These are phyloP conservation scores for Fistulinella cinereoalba DNA, from an alignment of 1,284 basidiomycete species.

Conservation along the genomic window DNA sequence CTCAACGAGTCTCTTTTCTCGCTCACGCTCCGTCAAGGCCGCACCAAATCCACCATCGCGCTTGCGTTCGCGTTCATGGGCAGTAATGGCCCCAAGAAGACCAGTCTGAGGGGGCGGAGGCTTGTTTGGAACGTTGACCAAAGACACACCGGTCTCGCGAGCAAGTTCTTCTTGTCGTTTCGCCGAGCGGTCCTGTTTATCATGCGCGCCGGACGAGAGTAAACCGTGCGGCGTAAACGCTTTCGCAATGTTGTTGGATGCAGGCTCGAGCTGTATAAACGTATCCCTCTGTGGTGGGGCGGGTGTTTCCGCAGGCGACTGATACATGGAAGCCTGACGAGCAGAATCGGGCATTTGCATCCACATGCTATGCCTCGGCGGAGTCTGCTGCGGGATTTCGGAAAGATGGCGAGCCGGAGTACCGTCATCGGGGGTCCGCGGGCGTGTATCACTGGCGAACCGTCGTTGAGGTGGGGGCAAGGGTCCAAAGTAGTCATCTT, in stretches of 20 bases:
- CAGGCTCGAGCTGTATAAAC: conserved; percentile 80
- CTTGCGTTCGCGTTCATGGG: conserved; percentile 91
- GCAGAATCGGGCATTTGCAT: conserved; percentile 80
- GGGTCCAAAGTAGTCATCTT: conserved; percentile 22
- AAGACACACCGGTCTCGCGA: conserved; percentile 81
- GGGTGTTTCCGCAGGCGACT: conserved; percentile 33
- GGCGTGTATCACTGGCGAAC: conserved; percentile 45
- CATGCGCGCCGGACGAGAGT: conserved; percentile 91
- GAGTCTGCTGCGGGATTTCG: conserved; percentile 45
- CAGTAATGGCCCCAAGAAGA: conserved; percentile 92
- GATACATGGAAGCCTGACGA: conserved; percentile 42
- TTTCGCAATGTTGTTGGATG: conserved; percentile 78
- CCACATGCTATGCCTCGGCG: conserved; percentile 73
- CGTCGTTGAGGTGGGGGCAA: conserved; percentile 35
- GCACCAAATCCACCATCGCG: conserved; percentile 94
- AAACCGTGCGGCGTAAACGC: conserved; percentile 94
- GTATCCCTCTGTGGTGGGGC: conserved; percentile 53
- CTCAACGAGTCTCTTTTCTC: conserved; percentile 86
- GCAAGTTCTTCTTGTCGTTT: conserved; percentile 93
- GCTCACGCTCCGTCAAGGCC: conserved; percentile 90
- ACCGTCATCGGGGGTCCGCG: conserved; percentile 40
- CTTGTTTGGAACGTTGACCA: conserved; percentile 93
- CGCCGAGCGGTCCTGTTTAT: conserved; percentile 93
- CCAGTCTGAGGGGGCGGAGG: conserved; percentile 95
- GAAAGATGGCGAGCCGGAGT: conserved; percentile 47